Evolutionary conservation across 164 flowering plant species (phyloP), one percentile per base, ranked within the genome.

Genomic region (Aristolochia californica): DNA sequence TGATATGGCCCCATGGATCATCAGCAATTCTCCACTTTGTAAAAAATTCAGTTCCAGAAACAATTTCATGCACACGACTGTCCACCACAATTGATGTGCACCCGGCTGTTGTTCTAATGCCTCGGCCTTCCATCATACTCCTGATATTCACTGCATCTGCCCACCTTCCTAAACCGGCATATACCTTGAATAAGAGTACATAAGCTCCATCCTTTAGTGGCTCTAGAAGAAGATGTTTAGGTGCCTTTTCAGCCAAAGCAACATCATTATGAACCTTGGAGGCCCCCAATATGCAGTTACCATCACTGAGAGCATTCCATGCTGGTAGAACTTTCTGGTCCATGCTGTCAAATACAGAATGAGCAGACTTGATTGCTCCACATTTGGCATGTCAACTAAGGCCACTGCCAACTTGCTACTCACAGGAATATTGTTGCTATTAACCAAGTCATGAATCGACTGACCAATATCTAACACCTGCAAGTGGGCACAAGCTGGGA

Each of bases 381-480:
- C 73, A 70, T 50, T 70, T 66, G 16, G 66, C 57, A 18, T 70
- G 65, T 60, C n/a, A n/a, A n/a, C n/a, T n/a, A n/a, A n/a, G n/a
- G n/a, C n/a, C n/a, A n/a, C n/a, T n/a, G n/a, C n/a, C n/a, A n/a
- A n/a, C n/a, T n/a, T n/a, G n/a, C n/a, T n/a, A n/a, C n/a, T n/a
- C n/a, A n/a, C n/a, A n/a, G 28, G 26, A 12, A 69, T 30, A 18
- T 53, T 30, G 14, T 57, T 44, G 12, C 56, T 61, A 38, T 48
- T 45, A 15, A 64, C 27, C 27, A 65, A 62, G 28, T 26, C 53
- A 58, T 70, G 73, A 62, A 70, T 53, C 27, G 38, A 57, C n/a
- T 40, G 52, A 5, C 73, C 73, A 25, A 62, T 40, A 15, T 62
- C 60, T 47, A 62, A 48, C 45, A 61, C 25, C 56, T 45, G 47